Conservation (phyloP, 164 flowering plant species). For the Nymphaea thermarum region DNA sequence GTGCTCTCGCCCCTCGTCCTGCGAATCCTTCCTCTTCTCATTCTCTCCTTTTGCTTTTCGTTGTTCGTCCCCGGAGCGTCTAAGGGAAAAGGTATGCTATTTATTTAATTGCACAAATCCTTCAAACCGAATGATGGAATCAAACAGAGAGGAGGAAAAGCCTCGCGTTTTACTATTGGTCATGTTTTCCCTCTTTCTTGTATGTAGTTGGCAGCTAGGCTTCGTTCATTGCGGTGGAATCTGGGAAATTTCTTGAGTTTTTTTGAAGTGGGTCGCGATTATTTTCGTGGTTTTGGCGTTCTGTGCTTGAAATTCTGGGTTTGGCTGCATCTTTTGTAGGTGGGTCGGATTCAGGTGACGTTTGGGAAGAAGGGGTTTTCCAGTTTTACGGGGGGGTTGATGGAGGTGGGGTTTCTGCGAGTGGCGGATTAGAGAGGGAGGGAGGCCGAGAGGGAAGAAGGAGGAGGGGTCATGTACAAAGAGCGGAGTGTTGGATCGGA, state of each 20-base stretch:
- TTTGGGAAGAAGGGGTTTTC: background rate
- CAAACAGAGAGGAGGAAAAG: background rate
- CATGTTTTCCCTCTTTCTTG: background rate
- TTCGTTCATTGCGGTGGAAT: background rate
- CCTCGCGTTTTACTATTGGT: too few relatives aligned
- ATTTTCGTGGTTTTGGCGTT: background rate
- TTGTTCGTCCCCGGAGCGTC: background rate
- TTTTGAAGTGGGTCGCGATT: background rate
- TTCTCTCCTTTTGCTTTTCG: background rate
- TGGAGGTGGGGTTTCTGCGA: background rate
- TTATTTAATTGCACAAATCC: background rate
- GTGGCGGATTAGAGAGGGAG: background rate
- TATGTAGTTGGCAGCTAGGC: background rate
- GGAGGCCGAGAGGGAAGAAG: constrained; percentile 4
- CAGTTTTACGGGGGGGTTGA: background rate
- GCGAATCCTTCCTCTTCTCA: background rate
- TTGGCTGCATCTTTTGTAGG: background rate
- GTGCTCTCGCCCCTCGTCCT: background rate
- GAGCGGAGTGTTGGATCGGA: constrained; percentile 26
- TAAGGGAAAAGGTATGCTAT: background rate
- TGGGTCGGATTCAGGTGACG: background rate
- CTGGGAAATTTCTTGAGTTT: background rate
- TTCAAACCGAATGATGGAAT: background rate
- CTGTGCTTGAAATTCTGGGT: background rate
- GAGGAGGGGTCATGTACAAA: constrained; percentile 27